These are phyloP conservation scores for Trebouxia sp. DNA, from an alignment of 139 green algal genomes.

Conservation along the genomic window DNA sequence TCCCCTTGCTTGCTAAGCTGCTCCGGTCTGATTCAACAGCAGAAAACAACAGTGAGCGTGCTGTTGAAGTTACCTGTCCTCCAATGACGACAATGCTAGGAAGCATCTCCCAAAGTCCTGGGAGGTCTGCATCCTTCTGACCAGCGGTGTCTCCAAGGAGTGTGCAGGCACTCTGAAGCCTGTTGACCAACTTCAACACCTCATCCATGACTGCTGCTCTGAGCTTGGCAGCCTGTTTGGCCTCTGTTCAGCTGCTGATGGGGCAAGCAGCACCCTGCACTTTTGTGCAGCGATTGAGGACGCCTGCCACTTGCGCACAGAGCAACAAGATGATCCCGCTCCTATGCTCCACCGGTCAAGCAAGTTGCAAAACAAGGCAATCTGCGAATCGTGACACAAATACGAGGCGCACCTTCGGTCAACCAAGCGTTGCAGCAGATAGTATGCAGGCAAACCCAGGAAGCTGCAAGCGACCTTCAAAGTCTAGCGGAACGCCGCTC, in stretches of 20 bases:
- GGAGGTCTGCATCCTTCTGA: conserved; percentile 45
- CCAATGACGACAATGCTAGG: conserved; percentile 91
- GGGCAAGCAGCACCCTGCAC: neutral
- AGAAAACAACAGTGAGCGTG: too few relatives aligned
- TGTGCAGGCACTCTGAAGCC: conserved; percentile 51
- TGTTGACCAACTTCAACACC: conserved; percentile 52
- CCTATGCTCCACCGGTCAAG: too few relatives aligned
- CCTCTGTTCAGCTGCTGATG: neutral
- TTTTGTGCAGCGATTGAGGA: neutral
- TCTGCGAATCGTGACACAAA: neutral
- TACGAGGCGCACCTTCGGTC: neutral
- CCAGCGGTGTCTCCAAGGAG: conserved; percentile 53
- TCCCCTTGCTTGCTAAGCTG: too few relatives aligned
- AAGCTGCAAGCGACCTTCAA: too few relatives aligned
- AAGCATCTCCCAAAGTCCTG: conserved; percentile 81
- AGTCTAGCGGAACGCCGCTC: too few relatives aligned
- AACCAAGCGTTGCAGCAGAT: neutral
- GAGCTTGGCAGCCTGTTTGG: neutral
- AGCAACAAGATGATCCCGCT: too few relatives aligned
- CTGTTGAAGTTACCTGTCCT: conserved; percentile 69
- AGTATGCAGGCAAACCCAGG: too few relatives aligned
- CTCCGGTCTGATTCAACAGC: too few relatives aligned
- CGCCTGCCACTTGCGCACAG: neutral
- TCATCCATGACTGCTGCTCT: conserved; percentile 28
- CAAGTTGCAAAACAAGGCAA: neutral